Evolutionary conservation across 2,329 filamentous ascomycete genomes (phyloP), one percentile per base, ranked within the genome.

Genomic region (Pseudogymnoascus sp.): DNA sequence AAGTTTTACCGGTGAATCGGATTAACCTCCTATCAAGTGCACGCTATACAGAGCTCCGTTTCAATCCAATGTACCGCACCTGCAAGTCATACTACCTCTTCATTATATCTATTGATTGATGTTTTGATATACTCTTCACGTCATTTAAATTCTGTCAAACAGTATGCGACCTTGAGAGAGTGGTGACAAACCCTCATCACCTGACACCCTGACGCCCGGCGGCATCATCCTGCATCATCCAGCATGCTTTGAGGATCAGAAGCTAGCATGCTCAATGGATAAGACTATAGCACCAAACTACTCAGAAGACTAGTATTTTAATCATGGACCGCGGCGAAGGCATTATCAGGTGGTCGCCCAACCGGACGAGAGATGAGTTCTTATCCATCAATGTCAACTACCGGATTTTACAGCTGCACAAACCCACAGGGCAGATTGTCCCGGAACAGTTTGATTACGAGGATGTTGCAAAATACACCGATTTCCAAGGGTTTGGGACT

Each of bases 291-390:
- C 5, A 33, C 11, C 4, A 33, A 33, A 33, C 6, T 19, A 21
- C 29, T 33, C 5, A 55, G 33, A 19, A 33, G 29, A 33, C 6
- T 55, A 55, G n/a, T 23, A 61, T 58, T 37, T 21, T 62, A n/a
- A 39, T 14, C 37, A 72, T 72, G 71, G 72, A 73, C 61, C 69
- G 69, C 43, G 70, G 69, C 33, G 71, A 73, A 26, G 85, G 85
- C 26, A 78, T 88, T 63, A 81, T 88, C 69, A 84, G 85, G 70
- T 88, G 85, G 85, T 87, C 84, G 21, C 82, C 85, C 59, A 84
- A 83, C 65, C 76, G 81, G 16, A 74, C 75, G 11, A 76, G 80
- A 64, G 81, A 87, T 70, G 83, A 80, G 61, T 88, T 88, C 67
- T 78, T 88, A 61, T 83, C 86, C 68, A 80, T 88, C 72, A 88